These are phyloP conservation scores for Arabis alpina DNA, from an alignment of 345 rosid genomes.

Conservation along the genomic window DNA sequence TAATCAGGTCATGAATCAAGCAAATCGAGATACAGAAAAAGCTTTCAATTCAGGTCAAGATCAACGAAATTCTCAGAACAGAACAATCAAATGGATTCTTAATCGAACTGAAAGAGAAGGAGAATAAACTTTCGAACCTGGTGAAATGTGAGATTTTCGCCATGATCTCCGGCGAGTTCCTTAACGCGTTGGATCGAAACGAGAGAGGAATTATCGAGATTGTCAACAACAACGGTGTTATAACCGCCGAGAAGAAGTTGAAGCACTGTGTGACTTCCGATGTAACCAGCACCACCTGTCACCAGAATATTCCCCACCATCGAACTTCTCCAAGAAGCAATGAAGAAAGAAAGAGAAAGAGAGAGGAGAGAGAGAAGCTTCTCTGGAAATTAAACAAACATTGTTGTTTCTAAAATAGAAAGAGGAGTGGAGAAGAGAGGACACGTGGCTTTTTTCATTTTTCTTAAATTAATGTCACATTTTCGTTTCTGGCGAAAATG, in stretches of 20 bases:
- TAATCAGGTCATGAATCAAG: conserved; percentile 7
- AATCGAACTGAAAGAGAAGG: background rate
- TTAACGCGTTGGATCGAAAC: conserved; percentile 65
- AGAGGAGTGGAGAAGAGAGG: conserved; percentile 17
- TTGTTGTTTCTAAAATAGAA: conserved; percentile 17
- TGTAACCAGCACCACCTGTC: conserved; percentile 98
- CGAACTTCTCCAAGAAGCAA: conserved; percentile 33
- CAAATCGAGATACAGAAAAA: conserved; percentile 19
- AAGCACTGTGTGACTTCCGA: conserved; percentile 95
- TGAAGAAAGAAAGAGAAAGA: conserved; percentile 23
- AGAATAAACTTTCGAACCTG: conserved; percentile 55
- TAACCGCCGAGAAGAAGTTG: conserved; percentile 80
- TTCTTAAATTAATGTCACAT: conserved; percentile 10
- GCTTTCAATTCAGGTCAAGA: conserved; percentile 17
- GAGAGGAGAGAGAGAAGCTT: conserved; percentile 41
- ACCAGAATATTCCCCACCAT: conserved; percentile 66
- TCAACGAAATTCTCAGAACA: conserved; percentile 5
- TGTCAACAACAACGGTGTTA: conserved; percentile 75
- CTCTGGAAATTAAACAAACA: conserved; percentile 25
- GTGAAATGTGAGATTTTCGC: conserved; percentile 60
- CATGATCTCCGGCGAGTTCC: conserved; percentile 68
- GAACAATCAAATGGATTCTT: background rate
- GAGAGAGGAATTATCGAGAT: conserved; percentile 76
- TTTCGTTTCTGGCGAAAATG: too few species aligned
- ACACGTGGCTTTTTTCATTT: conserved; percentile 31